Evolutionary conservation across 1,284 basidiomycete species (phyloP).

Genomic region (Hypsizygus ulmarius): DNA sequence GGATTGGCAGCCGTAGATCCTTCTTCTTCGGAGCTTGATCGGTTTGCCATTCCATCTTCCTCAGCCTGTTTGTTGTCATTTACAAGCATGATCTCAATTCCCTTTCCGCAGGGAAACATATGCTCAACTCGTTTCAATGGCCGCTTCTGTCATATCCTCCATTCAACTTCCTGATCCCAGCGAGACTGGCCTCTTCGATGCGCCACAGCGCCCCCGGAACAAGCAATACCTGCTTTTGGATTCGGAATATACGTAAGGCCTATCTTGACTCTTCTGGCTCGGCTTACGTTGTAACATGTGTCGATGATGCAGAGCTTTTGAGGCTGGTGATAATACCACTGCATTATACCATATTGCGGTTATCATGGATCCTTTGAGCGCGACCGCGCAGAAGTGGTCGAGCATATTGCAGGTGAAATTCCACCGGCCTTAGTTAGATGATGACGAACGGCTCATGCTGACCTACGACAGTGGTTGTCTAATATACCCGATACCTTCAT

Average conservation of each 20-base stretch:
- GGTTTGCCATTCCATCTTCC: slow-evolving; percentile 30
- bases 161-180: slow-evolving; percentile 69
- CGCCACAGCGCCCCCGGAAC: slow-evolving; percentile 52
- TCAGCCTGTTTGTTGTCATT: not conserved
- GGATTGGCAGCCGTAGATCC: slow-evolving; percentile 58
- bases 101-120: slow-evolving; percentile 43
- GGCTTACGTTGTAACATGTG: not conserved
- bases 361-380: slow-evolving; percentile 84
- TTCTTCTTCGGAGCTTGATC: slow-evolving; percentile 40
- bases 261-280: slow-evolving; percentile 3
- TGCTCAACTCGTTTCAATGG: slow-evolving; percentile 59
- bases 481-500: slow-evolving; percentile 63
- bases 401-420: slow-evolving; percentile 65
- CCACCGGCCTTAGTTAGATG: not conserved
- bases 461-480: slow-evolving; percentile 56
- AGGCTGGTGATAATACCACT: slow-evolving; percentile 62
- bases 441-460: not conserved
- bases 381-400: slow-evolving; percentile 83
- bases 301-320: slow-evolving; percentile 52
- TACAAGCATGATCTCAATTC: not conserved
- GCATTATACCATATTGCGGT: slow-evolving; percentile 75
- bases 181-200: slow-evolving; percentile 70
- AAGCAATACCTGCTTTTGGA: slow-evolving; percentile 59
- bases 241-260: slow-evolving; percentile 62
- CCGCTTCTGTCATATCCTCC: slow-evolving; percentile 69